Base-by-base conservation (phyloP, 2,329 filamentous ascomycete genomes). In the Penicillium sclerotigenum region DNA sequence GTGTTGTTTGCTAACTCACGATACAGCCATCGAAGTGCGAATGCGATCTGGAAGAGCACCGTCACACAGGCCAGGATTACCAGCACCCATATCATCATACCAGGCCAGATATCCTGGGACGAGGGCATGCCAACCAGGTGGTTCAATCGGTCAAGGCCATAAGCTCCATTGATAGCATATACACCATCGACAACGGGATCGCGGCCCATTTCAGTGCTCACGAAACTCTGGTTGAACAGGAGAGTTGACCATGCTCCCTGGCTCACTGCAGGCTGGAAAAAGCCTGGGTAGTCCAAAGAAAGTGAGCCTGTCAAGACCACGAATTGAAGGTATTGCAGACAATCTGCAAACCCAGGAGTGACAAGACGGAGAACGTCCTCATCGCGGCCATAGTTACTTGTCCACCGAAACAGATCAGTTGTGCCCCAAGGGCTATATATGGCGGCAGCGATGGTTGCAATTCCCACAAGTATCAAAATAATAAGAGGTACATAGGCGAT, bases 351-450 rank as follows among this genome's bases (percentile, higher is more conserved):
- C 0, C 94, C 94, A 5, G 94, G 94, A 0, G 94, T 99, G 33
- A 99, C 91, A 46, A 99, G 80, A 53, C 94, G 87, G 52, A 99
- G 80, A 62, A 97, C 79, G 75, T 99, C 94, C 59, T 90, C 89
- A 66, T 99, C 94, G 64, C 93, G 86, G 34, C 94, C 94, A 71
- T 96, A 97, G 71, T 99, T 99, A 69, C 91, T 95, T n/a, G 91
- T 91, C 91, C 93, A 99, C 63, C 90, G 87, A 72, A 97, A 97
- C 20, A 93, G 81, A 70, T 99, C 89, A 8, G 85, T 85, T 1
- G 91, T 90, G 20, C 94, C 94, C 93, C 94, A 99, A 0, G 94
- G 94, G 68, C 92, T 97, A 70, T 86, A 93, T 36, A 95, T 90
- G 47, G 86, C 89, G 3, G 94, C 91, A 62, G 91, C 86, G 34